Evolutionary conservation across 495 filamentous ascomycete species (phyloP), one percentile per base, ranked within the genome.

Genomic region (Corynascus novoguineensis): DNA sequence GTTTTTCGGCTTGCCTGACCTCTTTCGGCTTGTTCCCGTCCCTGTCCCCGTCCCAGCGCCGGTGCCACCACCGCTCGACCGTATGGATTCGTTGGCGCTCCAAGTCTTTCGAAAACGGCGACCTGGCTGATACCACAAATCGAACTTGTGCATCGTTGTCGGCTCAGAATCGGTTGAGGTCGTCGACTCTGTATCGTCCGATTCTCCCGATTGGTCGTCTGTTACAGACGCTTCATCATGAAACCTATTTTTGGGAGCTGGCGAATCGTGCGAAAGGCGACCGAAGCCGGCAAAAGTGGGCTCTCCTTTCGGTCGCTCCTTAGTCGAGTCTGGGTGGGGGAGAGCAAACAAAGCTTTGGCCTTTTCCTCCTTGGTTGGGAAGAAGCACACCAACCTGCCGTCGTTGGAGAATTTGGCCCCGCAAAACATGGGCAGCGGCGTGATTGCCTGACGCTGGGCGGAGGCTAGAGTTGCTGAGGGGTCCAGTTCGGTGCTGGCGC

Each of bases 271-370:
- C 9, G 75, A 65, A 15, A 97, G 73, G 24, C 90, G 83, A n/a
- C 90, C 91, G 74, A 97, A 96, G 2, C 85, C 84, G 59, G 92
- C 89, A 75, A 96, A 96, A 7, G 86, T 82, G 52, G 82, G 85
- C 47, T 86, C 83, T 46, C 78, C 81, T 64, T 81, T 81, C 0
- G 80, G 80, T 38, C 83, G 77, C 22, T 84, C 84, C 61, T 77
- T 81, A 57, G 82, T 80, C 41, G 78, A 78, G 38, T 86, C 81
- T 4, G 79, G 76, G 21, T 85, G 68, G 8, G 85, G 75, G 34
- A 85, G 63, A 2, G 68, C 78, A 25, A 91, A 77, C 12, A 90
- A 64, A 12, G 81, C 81, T 34, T 75, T 79, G 22, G 85, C 78
- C 58, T 83, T 86, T 53, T 90, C 86, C 64, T 86, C 84, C 67